Evolutionary conservation across 2,329 filamentous ascomycete species (phyloP), one percentile per base, ranked within the genome.

Genomic region (Cadophora sp.): DNA sequence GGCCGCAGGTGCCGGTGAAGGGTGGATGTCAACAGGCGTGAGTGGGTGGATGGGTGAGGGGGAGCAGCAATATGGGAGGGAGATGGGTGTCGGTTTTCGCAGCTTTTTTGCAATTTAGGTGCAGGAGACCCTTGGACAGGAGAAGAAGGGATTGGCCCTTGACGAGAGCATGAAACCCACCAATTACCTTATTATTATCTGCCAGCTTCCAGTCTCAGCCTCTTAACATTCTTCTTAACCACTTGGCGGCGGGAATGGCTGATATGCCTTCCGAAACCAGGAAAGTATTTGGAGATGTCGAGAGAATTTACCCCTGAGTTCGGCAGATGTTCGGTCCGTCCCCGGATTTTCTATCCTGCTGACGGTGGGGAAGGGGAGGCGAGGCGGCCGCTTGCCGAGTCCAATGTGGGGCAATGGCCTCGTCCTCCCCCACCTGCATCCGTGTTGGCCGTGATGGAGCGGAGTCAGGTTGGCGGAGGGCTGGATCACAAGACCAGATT

Each of bases 201-300:
- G 39, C 39, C 39, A n/a, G 18, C 43, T 5, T 47, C 16, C 8
- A n/a, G n/a, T 16, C 43, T 48, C n/a, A 6, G 43, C 14, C 16
- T 45, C 36, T 39, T 8, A 8, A 39, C 2, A 36, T 8, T 33
- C 18, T 13, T 33, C 30, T 20, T 24, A 1, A 13, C 18, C 27
- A 55, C 53, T 56, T 56, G 53, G 53, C 55, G 36, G 55, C 55
- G 33, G 55, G 36, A 43, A 58, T 58, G 55, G 55, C 55, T 43
- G 33, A 58, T 24, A 22, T 27, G n/a, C 43, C 36, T 58, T 58
- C 55, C 55, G 55, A 58, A 43, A 41, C 55, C 27, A 24, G 50
- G 50, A 53, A 53, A 16, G 27, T 33, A 53, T n/a, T 53, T 53
- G 14, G 27, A 33, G 50, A n/a, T 33, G 24, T 24, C 22, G 48